Conservation (phyloP, 2,329 filamentous ascomycete genomes). For the Pseudogymnoascus sp. region DNA sequence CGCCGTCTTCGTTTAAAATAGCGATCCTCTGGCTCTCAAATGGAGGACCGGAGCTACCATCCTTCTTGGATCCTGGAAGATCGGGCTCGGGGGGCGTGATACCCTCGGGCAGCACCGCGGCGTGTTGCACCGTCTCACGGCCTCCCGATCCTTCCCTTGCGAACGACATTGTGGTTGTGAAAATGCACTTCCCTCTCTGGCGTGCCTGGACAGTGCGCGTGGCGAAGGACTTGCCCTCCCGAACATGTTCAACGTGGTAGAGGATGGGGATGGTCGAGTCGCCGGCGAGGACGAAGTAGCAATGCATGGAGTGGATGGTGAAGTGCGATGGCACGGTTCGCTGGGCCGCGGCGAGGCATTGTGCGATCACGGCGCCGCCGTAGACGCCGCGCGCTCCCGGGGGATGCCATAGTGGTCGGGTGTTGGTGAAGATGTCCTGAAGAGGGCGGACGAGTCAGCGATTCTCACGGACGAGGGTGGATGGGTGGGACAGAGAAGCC, state of each 20-base stretch:
- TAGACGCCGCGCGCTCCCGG: conserved; percentile 88
- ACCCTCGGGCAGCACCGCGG: conserved; percentile 46
- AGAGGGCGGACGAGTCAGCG: background rate
- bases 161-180: conserved; percentile 91
- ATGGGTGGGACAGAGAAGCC: background rate
- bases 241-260: conserved; percentile 90
- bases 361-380: conserved; percentile 86
- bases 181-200: conserved; percentile 81
- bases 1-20: conserved; percentile 43
- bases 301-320: conserved; percentile 91
- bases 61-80: conserved; percentile 23
- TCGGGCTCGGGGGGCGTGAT: conserved; percentile 30
- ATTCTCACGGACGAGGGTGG: background rate
- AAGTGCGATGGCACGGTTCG: conserved; percentile 75
- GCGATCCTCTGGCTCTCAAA: conserved; percentile 50
- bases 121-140: conserved; percentile 51
- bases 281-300: conserved; percentile 94
- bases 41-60: conserved; percentile 32
- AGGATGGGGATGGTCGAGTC: conserved; percentile 76
- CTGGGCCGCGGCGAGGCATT: conserved; percentile 81
- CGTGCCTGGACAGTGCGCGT: conserved; percentile 94
- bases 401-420: conserved; percentile 83
- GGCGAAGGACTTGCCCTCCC: conserved; percentile 80
- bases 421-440: conserved; percentile 90
- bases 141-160: conserved; percentile 55